Percentiles rank a stretch among this genome's conserved stretches.
Evolutionary conservation across 108 stramenopile species (phyloP).

Genomic region (Licmophora abbreviata): DNA sequence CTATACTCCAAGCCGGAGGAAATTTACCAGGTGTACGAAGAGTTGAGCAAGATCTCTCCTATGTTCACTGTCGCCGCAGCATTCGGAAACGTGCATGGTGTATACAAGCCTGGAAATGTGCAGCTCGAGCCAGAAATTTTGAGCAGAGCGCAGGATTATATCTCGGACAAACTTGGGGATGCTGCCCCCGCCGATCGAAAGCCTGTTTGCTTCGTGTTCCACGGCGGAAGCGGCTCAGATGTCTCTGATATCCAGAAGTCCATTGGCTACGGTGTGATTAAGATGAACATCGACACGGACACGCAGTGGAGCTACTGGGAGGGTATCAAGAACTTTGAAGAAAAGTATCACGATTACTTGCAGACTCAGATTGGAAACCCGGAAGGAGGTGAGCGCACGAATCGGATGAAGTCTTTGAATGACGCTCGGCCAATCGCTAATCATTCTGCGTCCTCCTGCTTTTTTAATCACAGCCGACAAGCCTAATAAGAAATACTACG

Average conservation of each 20-base stretch:
- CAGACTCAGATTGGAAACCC: constrained; percentile 94
- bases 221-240: constrained; percentile 84
- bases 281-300: constrained; percentile 98
- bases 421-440: too few relatives aligned
- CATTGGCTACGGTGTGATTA: constrained; percentile 81
- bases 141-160: constrained; percentile 70
- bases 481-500: constrained; percentile 98
- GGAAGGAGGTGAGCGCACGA: too few relatives aligned
- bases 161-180: constrained; percentile 76
- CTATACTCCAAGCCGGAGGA: constrained; percentile 94
- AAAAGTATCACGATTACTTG: constrained; percentile 73
- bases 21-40: constrained; percentile 69
- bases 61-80: constrained; percentile 89
- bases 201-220: constrained; percentile 89
- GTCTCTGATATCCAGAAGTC: constrained; percentile 77
- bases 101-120: constrained; percentile 91
- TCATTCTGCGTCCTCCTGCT: too few relatives aligned
- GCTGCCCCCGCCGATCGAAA: constrained; percentile 67
- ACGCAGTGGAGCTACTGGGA: constrained; percentile 93
- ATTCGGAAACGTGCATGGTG: constrained; percentile 93
- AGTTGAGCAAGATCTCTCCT: constrained; percentile 53
- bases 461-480: too few relatives aligned
- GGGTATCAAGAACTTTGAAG: constrained; percentile 71
- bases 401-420: too few relatives aligned
- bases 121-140: constrained; percentile 86